Evolutionary conservation across 2,329 filamentous ascomycete species (phyloP).

Genomic region (Pseudogymnoascus sp.): DNA sequence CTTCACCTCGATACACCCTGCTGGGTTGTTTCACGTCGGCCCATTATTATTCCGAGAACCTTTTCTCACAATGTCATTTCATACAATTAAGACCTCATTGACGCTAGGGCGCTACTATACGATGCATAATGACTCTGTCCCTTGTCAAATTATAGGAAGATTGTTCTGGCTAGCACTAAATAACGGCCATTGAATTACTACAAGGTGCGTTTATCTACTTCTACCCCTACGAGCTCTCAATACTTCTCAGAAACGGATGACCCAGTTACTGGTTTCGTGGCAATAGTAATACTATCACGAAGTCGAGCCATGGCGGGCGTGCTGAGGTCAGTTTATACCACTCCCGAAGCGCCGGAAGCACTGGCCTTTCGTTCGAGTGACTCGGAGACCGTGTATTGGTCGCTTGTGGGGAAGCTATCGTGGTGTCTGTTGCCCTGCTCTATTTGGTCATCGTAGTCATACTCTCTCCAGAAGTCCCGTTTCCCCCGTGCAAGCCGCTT

Average conservation of each 20-base stretch:
- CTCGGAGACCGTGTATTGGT: neutral
- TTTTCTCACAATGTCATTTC: neutral
- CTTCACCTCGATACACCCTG: no score
- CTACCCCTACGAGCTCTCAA: neutral
- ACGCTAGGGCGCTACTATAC: no score
- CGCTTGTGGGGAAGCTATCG: neutral
- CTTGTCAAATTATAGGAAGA: neutral
- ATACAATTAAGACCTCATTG: neutral
- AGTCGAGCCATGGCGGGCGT: slow-evolving; percentile 3
- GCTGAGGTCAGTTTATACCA: neutral
- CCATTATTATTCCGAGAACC: neutral
- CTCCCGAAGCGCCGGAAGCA: neutral
- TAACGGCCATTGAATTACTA: neutral
- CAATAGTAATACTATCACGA: neutral
- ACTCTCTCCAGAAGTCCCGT: slow-evolving; percentile 63
- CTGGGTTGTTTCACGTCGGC: neutral
- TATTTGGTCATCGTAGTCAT: slow-evolving; percentile 19
- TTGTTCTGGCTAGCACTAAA: neutral
- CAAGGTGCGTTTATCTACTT: neutral
- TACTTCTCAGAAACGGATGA: neutral
- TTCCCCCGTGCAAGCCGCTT: slow-evolving; percentile 57
- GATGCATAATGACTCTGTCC: no score
- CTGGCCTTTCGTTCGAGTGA: neutral
- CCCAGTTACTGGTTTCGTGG: neutral
- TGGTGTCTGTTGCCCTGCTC: neutral